A percentile compares a stretch with the other conserved stretches of the same genome.
Conservation (phyloP, 371 early-diverging fungal genomes). For the Mucor sp. region DNA sequence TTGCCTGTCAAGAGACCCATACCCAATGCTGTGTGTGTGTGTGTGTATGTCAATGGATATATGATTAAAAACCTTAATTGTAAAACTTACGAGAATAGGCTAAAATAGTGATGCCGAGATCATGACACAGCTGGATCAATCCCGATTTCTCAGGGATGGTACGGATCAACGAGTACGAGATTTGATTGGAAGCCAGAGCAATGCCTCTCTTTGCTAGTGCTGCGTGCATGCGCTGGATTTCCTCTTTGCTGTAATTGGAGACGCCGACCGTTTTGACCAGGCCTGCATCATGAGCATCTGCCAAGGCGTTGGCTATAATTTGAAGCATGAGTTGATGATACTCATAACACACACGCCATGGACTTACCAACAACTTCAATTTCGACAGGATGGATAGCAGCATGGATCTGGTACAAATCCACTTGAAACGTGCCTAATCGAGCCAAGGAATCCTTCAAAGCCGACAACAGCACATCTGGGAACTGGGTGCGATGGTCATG, state of each 20-base stretch:
- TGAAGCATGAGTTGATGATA: neutral
- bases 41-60: neutral
- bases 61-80: neutral
- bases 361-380: slow-evolving; percentile 52
- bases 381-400: slow-evolving; percentile 57
- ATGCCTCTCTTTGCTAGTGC: slow-evolving; percentile 53
- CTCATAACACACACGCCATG: neutral
- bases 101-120: slow-evolving; percentile 60
- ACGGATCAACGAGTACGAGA: slow-evolving; percentile 53
- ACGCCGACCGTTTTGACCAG: slow-evolving; percentile 69
- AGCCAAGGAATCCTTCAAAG: slow-evolving; percentile 55
- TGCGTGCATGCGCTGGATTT: slow-evolving; percentile 51
- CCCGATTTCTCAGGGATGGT: slow-evolving; percentile 55
- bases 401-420: slow-evolving; percentile 79
- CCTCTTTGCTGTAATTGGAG: slow-evolving; percentile 61
- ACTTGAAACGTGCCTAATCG: slow-evolving; percentile 56
- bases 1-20: slow-evolving; percentile 60
- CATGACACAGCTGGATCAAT: slow-evolving; percentile 53
- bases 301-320: slow-evolving; percentile 43
- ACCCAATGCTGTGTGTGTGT: slow-evolving; percentile 27
- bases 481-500: slow-evolving; percentile 36
- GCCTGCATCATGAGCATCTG: slow-evolving; percentile 57
- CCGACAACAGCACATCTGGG: slow-evolving; percentile 47
- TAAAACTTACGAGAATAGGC: slow-evolving; percentile 54
- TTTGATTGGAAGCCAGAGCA: slow-evolving; percentile 58